Evolutionary conservation across 2,329 filamentous ascomycete species (phyloP), one percentile per base, ranked within the genome.

Genomic region (Phaeophleospora eucalypticola): DNA sequence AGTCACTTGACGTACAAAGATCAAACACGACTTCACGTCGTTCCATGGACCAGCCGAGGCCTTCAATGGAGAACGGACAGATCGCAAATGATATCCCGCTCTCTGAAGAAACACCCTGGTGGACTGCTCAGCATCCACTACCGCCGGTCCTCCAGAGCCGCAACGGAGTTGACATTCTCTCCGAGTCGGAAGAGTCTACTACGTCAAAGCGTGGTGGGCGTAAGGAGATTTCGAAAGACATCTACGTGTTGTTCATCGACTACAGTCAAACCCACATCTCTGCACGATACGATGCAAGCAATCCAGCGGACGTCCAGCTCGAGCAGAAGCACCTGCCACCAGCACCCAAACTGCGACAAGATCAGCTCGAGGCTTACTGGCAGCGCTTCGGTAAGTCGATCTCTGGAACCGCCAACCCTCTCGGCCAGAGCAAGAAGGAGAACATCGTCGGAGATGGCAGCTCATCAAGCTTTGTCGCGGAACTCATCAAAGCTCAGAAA

Each of bases 261-360:
- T 98, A 98, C 68, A 96, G 90, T 15, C 93, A 97, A 65, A 97
- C 91, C 0, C 77, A 94, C 54, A 80, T 98, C 60, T 89, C 84
- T 0, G 86, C 84, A 15, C 83, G 78, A 41, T 97, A 86, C 65
- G 87, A 95, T 65, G 74, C 83, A 1, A 79, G 82, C 43, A 83
- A 95, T 62, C 78, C 86, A 2, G 74, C 79, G 2, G 84, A 91
- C 60, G 85, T 84, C 9, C 74, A 80, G 27, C 68, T 97, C 4
- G 87, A 94, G 60, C 93, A 98, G 68, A 82, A 83, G 36, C 91
- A 97, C 61, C 87, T 96, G 61, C 74, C 81, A 1, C 90, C 93
- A 3, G 91, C 93, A 4, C 79, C 85, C 8, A 78, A 81, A 17
- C 80, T 90, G 38, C 86, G 93, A 34, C 91, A 97, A 65, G 93